Percentiles rank a stretch among this genome's conserved stretches.
phyloP scores from a whole-genome alignment of 192 early-diverging fungal species.

The Umbelopsis sp. region DNA sequence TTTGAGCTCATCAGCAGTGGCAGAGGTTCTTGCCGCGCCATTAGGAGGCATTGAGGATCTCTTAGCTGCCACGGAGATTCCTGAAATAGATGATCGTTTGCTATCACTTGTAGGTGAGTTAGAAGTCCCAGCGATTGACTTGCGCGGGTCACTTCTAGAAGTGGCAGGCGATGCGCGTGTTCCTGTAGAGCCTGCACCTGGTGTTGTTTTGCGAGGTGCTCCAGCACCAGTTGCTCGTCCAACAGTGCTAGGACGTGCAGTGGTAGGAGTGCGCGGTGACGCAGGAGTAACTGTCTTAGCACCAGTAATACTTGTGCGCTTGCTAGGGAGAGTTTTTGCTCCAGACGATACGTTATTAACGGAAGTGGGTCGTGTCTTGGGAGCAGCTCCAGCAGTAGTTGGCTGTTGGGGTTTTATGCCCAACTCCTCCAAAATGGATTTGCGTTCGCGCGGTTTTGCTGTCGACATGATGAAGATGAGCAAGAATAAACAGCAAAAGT shows the following conservation, averaged over 20 bases:
- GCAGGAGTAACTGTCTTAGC: constrained; percentile 5
- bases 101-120: background rate
- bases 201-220: constrained; percentile 1
- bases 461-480: constrained; percentile 19
- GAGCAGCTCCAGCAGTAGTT: background rate
- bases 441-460: constrained; percentile 14
- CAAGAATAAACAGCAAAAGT: background rate
- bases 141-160: background rate
- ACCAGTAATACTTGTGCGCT: constrained; percentile 1
- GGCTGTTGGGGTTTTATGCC: constrained; percentile 17
- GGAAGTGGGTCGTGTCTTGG: constrained; percentile 10
- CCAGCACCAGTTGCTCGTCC: constrained; percentile 9
- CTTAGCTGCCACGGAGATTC: background rate
- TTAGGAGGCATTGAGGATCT: background rate
- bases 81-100: constrained; percentile 5
- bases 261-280: constrained; percentile 13
- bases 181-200: background rate
- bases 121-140: background rate
- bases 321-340: constrained; percentile 9
- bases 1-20: constrained; percentile 8
- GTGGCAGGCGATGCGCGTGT: constrained; percentile 3
- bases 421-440: constrained; percentile 18
- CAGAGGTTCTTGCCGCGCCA: background rate
- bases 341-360: constrained; percentile 5
- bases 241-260: background rate